Evolutionary conservation across 2,329 filamentous ascomycete genomes (phyloP).

Genomic region (Venturiaceae sp.): DNA sequence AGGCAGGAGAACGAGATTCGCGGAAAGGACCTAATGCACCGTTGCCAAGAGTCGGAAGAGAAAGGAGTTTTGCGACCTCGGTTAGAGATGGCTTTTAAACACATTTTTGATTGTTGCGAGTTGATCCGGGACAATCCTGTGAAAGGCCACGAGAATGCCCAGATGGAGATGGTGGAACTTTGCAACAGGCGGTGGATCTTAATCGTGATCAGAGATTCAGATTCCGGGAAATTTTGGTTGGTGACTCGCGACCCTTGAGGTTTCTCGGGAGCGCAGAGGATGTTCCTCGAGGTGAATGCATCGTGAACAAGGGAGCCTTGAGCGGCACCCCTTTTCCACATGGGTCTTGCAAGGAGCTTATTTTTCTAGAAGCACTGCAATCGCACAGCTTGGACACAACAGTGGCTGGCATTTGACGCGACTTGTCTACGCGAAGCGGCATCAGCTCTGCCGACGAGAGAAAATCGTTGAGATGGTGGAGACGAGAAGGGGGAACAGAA

Average conservation of each 20-base stretch:
- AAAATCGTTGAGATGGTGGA: not conserved
- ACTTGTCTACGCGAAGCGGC: not conserved
- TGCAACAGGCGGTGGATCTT: not conserved
- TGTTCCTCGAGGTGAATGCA: not conserved
- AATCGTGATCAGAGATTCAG: constrained; percentile 3
- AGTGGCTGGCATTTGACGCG: not conserved
- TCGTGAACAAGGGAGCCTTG: not conserved
- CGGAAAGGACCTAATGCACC: not conserved
- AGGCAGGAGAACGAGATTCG: not conserved
- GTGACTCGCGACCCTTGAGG: not conserved
- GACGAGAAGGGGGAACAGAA: not conserved
- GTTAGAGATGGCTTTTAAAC: not conserved
- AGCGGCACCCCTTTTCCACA: not conserved
- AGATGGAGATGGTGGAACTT: not conserved
- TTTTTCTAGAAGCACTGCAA: not conserved
- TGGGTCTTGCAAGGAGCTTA: constrained; percentile 1
- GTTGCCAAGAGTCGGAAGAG: not conserved
- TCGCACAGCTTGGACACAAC: not conserved
- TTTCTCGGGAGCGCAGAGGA: not conserved
- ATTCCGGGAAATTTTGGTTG: constrained; percentile 3
- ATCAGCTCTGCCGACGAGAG: not conserved
- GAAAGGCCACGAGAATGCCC: not conserved
- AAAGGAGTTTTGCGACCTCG: not conserved
- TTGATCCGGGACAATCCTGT: not conserved
- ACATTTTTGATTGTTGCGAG: not conserved